Evolutionary conservation across 192 early-diverging fungal genomes (phyloP).

Genomic region (Allomyces macrogynus): DNA sequence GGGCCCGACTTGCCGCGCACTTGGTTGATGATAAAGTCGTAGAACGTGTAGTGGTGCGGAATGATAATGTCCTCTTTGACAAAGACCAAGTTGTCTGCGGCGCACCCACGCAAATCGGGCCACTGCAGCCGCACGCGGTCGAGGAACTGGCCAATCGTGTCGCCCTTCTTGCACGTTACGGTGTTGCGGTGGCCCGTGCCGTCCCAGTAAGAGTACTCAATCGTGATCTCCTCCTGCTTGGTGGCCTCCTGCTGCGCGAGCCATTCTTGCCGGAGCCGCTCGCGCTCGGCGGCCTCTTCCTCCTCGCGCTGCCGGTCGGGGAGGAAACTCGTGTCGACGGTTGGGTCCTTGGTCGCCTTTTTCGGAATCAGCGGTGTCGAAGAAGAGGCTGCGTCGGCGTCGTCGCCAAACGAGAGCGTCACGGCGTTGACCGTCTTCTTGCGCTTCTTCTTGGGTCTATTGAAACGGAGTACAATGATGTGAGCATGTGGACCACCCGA

Average conservation of each 20-base stretch:
- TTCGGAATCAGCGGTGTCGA: conserved; percentile 13
- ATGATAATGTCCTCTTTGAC: conserved; percentile 93
- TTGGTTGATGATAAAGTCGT: conserved; percentile 91
- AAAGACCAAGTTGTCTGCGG: conserved; percentile 72
- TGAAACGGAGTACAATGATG: background rate
- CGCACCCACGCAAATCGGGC: conserved; percentile 54
- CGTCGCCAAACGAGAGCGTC: conserved; percentile 57
- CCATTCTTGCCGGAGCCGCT: conserved; percentile 65
- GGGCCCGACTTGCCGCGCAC: conserved; percentile 91
- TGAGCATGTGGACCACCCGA: background rate
- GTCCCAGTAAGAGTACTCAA: conserved; percentile 94
- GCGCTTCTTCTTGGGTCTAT: conserved; percentile 26
- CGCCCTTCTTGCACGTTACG: conserved; percentile 62
- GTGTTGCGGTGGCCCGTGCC: conserved; percentile 77
- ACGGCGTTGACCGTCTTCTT: conserved; percentile 36
- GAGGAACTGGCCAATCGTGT: conserved; percentile 71
- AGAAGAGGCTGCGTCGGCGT: conserved; percentile 19
- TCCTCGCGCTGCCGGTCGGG: conserved; percentile 78
- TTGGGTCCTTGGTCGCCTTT: conserved; percentile 52
- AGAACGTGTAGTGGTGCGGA: conserved; percentile 71
- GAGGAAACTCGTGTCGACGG: conserved; percentile 78
- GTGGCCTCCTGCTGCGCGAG: conserved; percentile 55
- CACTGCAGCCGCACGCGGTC: conserved; percentile 64
- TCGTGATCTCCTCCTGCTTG: conserved; percentile 61
- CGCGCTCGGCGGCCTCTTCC: conserved; percentile 43